phyloP scores from a whole-genome alignment of 2,329 filamentous ascomycete genomes.

The Pseudocercospora ulei region DNA sequence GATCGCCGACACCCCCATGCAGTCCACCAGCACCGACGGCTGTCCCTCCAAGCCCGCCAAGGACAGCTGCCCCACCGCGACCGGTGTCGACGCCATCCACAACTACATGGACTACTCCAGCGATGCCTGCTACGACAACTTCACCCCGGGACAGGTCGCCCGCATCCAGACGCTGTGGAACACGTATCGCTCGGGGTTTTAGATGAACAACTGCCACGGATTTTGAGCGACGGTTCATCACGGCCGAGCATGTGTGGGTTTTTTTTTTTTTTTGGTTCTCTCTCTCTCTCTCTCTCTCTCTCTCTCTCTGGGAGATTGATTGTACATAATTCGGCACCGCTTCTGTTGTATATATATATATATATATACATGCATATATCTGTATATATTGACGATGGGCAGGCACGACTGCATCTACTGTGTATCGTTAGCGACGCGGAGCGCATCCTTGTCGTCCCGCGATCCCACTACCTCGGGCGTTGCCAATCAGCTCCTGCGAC shows the following conservation, averaged over 20 bases:
- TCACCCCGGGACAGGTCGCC: slow-evolving; percentile 44
- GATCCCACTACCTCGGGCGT: too few species aligned
- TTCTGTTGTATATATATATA: slow-evolving; percentile 12
- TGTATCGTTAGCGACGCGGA: too few species aligned
- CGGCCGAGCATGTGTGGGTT: not conserved
- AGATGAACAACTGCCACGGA: not conserved
- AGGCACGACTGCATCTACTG: too few species aligned
- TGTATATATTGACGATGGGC: slow-evolving; percentile 10
- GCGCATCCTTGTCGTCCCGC: too few species aligned
- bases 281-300: too few species aligned
- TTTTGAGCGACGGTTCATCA: not conserved
- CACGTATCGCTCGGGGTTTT: slow-evolving; percentile 35
- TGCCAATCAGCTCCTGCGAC: too few species aligned
- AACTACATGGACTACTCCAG: slow-evolving; percentile 54
- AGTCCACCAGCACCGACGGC: slow-evolving; percentile 44
- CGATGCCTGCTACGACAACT: slow-evolving; percentile 48
- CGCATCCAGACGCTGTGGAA: slow-evolving; percentile 47
- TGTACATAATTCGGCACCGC: slow-evolving; percentile 3
- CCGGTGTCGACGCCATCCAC: slow-evolving; percentile 46
- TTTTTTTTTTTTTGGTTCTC: slow-evolving; percentile 4
- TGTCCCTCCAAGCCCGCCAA: slow-evolving; percentile 45
- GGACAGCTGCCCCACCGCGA: slow-evolving; percentile 43
- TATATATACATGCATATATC: slow-evolving; percentile 11
- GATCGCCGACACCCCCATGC: slow-evolving; percentile 39
- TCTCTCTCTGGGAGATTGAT: not conserved